Base-by-base conservation (phyloP, 2,329 filamentous ascomycete genomes). In the Calonectria hawksworthii region DNA sequence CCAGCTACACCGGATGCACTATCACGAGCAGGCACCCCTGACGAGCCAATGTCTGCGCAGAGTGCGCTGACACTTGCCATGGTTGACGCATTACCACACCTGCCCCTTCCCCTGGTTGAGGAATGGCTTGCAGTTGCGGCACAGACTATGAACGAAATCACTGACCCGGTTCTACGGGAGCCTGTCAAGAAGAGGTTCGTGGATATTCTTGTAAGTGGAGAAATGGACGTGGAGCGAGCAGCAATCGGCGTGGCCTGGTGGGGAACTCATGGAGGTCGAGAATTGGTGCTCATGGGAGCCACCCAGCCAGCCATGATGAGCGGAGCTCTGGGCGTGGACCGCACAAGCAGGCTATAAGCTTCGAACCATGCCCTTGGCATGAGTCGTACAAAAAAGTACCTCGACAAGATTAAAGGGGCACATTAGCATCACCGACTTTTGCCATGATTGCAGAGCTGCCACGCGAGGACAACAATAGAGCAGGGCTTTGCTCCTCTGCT, bases 151-250 rank as follows among this genome's bases (percentile, higher is more conserved):
- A 92, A 93, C 77, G 85, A 86, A 21, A 90, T 98, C 34, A 84
- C 87, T 3, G 92, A 95, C 75, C 85, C 88, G 0, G 83, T 80
- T 5, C 91, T 96, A 87, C 89, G 92, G 54, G 89, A 92, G 61
- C 86, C 88, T 3, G 94, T 93, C 47, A 92, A 93, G 81, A 89
- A 92, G 76, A 88, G 95, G 65, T 94, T 98, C 83, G 96, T 94
- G 93, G 93, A 97, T 73, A 90, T 95, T 3, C 85, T 98, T 13
- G 93, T 93, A 51, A 93, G 90, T 79, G 95, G 95, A 4, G 95
- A 98, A 86, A 94, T 98, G 92, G 96, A 98, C 84, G 93, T 98
- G 30, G 94, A 98, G 82, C 90, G 95, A 74, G 93, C 95, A 9
- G 92, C 93, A 51, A 89, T 94, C 38, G 95, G 94, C 64, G 94